Base-by-base conservation (phyloP, 306 rosid species). In the Inga laurina region DNA sequence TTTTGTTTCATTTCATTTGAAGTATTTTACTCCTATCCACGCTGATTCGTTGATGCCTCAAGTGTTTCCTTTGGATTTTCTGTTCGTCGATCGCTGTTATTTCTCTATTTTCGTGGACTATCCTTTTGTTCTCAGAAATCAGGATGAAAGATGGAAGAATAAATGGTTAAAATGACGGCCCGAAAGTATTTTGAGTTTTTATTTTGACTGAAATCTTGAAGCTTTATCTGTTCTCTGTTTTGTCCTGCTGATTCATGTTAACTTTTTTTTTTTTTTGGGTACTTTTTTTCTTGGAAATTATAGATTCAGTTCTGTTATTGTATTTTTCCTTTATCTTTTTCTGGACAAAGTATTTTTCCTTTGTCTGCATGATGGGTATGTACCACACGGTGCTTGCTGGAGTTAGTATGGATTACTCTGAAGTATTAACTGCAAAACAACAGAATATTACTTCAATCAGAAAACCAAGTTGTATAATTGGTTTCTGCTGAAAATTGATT, bases 401-500 rank as follows among this genome's bases (percentile, higher is more conserved):
- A 64, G 69, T 51, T 18, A 18, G 10, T 59, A 65, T 70, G 76
- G 66, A 72, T 71, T 81, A 32, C 34, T 41, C 41, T 81, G 57
- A 24, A 24, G 54, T 7, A 44, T 72, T 72, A n/a, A 72, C 35
- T 44, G 19, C 43, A 45, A 72, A 73, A 21, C 24, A 48, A 48
- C 4, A 73, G 43, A 73, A 45, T 11, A 32, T 74, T 32, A 72
- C 67, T 51, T 62, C 65, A 51, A 64, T 39, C 71, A 44, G 32
- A 72, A 49, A 67, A 74, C 12, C 44, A 48, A 72, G 44, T 18
- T 16, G 22, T 54, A 10, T 61, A 48, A 22, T 76, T 81, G 51
- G 45, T 76, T 45, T 76, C 71, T 69, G 24, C 71, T 59, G 79
- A 57, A 67, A 13, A 84, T 52, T 67, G 13, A 19, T 56, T 54